Evolutionary conservation across 2,329 filamentous ascomycete genomes (phyloP), one percentile per base, ranked within the genome.

Genomic region (Colletotrichum liriopes): DNA sequence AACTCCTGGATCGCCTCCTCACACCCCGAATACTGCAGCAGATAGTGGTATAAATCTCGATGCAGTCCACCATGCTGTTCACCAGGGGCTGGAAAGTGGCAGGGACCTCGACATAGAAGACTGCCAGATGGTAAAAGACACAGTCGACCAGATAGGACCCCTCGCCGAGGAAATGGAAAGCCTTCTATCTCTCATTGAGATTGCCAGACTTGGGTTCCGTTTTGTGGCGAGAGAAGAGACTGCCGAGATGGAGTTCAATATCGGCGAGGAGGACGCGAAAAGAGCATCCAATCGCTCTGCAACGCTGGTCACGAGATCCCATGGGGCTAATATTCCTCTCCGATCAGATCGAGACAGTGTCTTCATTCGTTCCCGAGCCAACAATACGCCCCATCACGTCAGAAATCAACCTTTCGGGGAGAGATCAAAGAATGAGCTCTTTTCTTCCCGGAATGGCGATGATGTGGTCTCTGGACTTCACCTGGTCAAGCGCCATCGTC

Each of bases 141-240:
- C 3, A 51, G 12, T 9, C 20, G 49, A 52, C 18, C 32, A n/a
- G 12, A 20, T 52, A 20, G 35, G 64, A 43, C 6, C 37, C 12
- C 51, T 67, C 20, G n/a, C 8, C 35, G 56, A 68, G 37, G 56
- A 71, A 35, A 68, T 51, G 35, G 20, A 43, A 16, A 49, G 2
- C 29, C 49, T 61, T 26, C 6, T 69, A 3, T 63, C 51, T 47
- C 37, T 32, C 14, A 32, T 52, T 18, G 39, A 59, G 20, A 23
- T 32, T 32, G 26, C 45, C 65, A 59, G 37, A 8, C n/a, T 51
- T 1, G 39, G 20, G 23, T 26, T 35, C 20, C 12, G 51, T 20
- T 32, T 29, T n/a, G 5, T 41, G 37, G 8, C 43, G 11, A 45
- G 18, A 18, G 11, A 12, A 47, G 41, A 69, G 37, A 29, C n/a